Base-by-base conservation (phyloP, 306 rosid genomes). In the Luffa acutangula region DNA sequence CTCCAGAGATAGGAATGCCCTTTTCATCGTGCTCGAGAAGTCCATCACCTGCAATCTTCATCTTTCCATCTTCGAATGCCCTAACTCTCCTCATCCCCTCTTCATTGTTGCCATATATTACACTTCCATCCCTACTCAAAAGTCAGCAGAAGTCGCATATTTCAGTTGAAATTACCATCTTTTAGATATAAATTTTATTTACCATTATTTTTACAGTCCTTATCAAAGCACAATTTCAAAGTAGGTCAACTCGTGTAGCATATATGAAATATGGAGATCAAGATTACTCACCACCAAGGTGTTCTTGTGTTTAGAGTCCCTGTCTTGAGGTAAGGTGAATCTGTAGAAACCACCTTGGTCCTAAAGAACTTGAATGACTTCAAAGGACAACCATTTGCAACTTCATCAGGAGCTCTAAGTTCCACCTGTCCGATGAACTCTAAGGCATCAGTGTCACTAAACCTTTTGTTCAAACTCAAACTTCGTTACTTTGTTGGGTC, bases 61-160 rank as follows among this genome's bases (percentile, higher is more conserved):
- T 60, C 81, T 88, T 92, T 70, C 96, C 93, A 63, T 90, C 92
- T 83, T 78, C 83, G 84, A 85, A 92, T 62, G 88, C 59, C 72
- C 93, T 89, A 62, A 90, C 97, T 85, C 89, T 89, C 54, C 14
- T 69, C 92, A 89, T 83, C 21, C 90, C 92, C 39, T 80, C 85
- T 41, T 81, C 42, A 59, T 89, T 60, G 65, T 88, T 92, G 75
- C 97, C 97, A 85, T 92, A 85, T 17, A 87, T 77, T 75, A 89
- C 97, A n/a, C 97, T 90, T 43, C 96, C 97, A 85, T 92, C 97
- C 97, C 96, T 90, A 66, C 20, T 69, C 84, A 85, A 25, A 75
- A 42, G 39, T 39, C 53, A 36, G 49, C 51, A 76, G 67, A 76
- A 76, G 20, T 33, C 48, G 0, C 46, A 12, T 72, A 8, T 34